Evolutionary conservation across 805 yeast genomes (phyloP).

Genomic region (Komagataella pseudopastoris): DNA sequence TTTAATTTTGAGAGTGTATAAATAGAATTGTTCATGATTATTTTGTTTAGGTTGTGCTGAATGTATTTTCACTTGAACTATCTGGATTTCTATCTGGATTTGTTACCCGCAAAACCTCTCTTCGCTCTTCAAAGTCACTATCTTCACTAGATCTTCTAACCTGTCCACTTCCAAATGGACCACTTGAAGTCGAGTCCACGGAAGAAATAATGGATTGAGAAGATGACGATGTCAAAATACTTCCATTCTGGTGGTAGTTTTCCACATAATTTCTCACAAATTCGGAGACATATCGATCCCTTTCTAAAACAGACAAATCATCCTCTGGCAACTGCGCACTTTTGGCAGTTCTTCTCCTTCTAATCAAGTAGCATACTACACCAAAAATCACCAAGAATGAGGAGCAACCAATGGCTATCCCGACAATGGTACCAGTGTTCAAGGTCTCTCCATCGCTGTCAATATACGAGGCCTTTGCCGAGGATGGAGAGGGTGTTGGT

Average conservation of each 20-base stretch:
- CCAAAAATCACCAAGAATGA: background rate
- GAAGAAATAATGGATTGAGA: background rate
- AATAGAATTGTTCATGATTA: background rate
- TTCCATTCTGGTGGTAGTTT: background rate
- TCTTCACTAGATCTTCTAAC: background rate
- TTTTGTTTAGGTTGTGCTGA: background rate
- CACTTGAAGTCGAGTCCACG: background rate
- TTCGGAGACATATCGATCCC: background rate
- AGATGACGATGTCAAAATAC: background rate
- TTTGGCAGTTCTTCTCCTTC: background rate
- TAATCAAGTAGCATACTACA: background rate
- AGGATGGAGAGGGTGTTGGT: background rate
- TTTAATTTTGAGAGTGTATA: conserved; percentile 1
- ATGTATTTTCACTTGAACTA: background rate
- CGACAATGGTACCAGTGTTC: background rate
- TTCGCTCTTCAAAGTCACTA: background rate
- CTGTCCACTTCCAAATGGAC: background rate
- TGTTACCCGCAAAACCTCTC: background rate
- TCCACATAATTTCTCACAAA: background rate
- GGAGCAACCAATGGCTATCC: background rate
- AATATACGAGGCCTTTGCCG: background rate
- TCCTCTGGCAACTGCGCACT: background rate
- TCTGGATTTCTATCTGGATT: background rate
- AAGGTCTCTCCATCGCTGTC: background rate
- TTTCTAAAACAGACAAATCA: background rate